Evolutionary conservation across 2,329 filamentous ascomycete genomes (phyloP), one percentile per base, ranked within the genome.

Genomic region (Pseudogymnoascus sp.): DNA sequence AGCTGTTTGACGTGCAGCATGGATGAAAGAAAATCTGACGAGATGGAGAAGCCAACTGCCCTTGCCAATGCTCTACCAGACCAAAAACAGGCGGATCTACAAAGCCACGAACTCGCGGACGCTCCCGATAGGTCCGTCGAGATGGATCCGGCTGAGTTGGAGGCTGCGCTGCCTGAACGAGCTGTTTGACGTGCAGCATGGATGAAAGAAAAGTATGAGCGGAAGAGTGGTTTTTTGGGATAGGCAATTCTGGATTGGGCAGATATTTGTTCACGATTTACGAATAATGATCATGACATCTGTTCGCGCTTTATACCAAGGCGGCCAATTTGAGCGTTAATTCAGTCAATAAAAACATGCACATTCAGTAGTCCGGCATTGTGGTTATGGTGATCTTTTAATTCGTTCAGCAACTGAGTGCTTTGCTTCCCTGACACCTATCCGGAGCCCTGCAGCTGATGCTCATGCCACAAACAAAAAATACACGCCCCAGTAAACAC

Each of bases 401-500:
- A 55, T 55, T 55, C 48, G 48, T 55, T 33, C 48, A 55, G 48
- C 48, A 55, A 55, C 48, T 55, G 27, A 55, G 48, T 55, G 48
- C 48, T 13, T 55, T 55, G 48, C 48, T 55, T 55, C 48, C 48
- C 5, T 55, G 48, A 55, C 48, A 55, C 48, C 48, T 55, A 55
- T 55, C 48, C 48, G 48, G 48, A 55, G 48, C 48, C 48, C 48
- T 55, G 48, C 5, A 55, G 48, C 48, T 55, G 48, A 55, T 55
- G 48, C 27, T 55, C 48, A 55, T 55, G 48, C 48, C 48, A 55
- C 48, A 55, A 55, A 55, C 48, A 55, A 55, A 55, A 55, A 55
- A 55, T 55, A 55, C 48, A 55, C 29, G 48, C 48, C 48, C 48
- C 48, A 71, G 67, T 69, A 71, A 67, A 71, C 67, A 67, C 67